Percentiles rank a stretch among this genome's conserved stretches.
These are phyloP conservation scores for Nakaseomyces glabratus DNA, from an alignment of 1,139 yeast genomes.

Conservation along the genomic window DNA sequence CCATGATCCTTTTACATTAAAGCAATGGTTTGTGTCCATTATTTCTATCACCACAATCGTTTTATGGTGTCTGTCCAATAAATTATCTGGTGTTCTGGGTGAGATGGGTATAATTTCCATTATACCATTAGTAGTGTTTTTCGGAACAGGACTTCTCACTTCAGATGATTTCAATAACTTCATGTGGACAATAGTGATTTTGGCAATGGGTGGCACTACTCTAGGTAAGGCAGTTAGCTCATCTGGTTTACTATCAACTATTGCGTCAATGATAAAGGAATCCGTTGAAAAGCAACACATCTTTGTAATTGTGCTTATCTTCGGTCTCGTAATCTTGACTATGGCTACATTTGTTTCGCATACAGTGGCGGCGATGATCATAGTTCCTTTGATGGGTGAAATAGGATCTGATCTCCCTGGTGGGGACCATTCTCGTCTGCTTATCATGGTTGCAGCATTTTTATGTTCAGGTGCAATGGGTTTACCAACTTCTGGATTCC, in stretches of 20 bases:
- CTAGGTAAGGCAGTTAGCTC: slow-evolving; percentile 86
- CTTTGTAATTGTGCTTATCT: slow-evolving; percentile 60
- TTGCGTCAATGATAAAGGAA: slow-evolving; percentile 60
- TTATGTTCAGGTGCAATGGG: slow-evolving; percentile 93
- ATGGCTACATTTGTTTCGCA: slow-evolving; percentile 93
- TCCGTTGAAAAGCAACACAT: slow-evolving; percentile 53
- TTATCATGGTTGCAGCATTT: slow-evolving; percentile 78
- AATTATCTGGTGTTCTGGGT: slow-evolving; percentile 63
- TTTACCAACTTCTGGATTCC: slow-evolving; percentile 92
- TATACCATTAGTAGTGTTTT: slow-evolving; percentile 73
- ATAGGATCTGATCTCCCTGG: slow-evolving; percentile 64
- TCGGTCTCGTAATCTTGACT: slow-evolving; percentile 67
- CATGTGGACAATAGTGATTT: slow-evolving; percentile 85
- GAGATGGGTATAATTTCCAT: slow-evolving; percentile 85
- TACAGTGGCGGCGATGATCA: slow-evolving; percentile 89
- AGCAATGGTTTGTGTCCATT: slow-evolving; percentile 58
- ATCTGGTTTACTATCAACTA: slow-evolving; percentile 72
- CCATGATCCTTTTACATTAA: slow-evolving; percentile 57
- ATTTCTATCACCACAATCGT: slow-evolving; percentile 66
- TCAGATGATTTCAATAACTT: slow-evolving; percentile 86
- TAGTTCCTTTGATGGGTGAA: slow-evolving; percentile 79
- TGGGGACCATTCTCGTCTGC: slow-evolving; percentile 39
- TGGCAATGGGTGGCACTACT: slow-evolving; percentile 96
- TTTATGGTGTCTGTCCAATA: slow-evolving; percentile 77
- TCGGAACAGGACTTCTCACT: slow-evolving; percentile 76